Evolutionary conservation across 257 asterid species (phyloP).

Genomic region (Solanum sitiens): DNA sequence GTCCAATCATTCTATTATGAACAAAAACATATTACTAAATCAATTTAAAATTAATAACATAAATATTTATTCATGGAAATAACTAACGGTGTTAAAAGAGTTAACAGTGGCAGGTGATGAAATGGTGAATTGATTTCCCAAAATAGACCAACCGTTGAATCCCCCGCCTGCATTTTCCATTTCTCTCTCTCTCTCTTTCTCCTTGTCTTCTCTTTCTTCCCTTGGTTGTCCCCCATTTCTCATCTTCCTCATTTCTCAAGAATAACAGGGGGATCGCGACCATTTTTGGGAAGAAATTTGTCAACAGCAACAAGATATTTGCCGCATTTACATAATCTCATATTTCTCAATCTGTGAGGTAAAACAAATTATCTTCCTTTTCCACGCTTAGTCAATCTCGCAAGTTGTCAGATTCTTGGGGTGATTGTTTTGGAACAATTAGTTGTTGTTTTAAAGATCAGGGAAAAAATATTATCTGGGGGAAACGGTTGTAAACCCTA

Average conservation of each 20-base stretch:
- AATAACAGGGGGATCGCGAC: conserved; percentile 1
- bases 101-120: neutral
- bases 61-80: neutral
- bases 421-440: neutral
- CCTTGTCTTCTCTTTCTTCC: neutral
- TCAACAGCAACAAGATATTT: neutral
- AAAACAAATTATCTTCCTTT: neutral
- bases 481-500: neutral
- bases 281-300: neutral
- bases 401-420: neutral
- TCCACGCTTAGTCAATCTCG: too few species aligned
- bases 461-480: neutral
- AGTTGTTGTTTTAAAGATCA: neutral
- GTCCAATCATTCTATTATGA: neutral
- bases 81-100: neutral
- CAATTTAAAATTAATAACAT: neutral
- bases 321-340: neutral
- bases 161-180: neutral
- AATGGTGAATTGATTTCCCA: neutral
- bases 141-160: conserved; percentile 1
- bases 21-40: neutral
- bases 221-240: conserved; percentile 16
- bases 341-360: neutral
- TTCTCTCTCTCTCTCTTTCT: neutral
- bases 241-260: neutral